Conservation (phyloP, 441 rosid species). For the Jatropha multifida region DNA sequence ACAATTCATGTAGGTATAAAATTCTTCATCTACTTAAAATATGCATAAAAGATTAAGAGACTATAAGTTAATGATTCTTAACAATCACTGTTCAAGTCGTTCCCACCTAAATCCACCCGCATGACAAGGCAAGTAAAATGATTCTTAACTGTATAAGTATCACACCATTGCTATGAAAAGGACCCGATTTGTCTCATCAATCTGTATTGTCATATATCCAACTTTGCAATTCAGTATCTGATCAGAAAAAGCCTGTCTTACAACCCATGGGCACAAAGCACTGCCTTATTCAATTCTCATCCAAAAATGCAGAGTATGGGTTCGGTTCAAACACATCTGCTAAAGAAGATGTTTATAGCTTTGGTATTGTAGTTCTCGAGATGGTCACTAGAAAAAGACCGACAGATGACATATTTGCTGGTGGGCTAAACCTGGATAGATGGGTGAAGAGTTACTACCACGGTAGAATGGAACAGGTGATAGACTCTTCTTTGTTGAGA, state of each 20-base stretch:
- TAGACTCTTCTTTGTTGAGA: constrained; percentile 44
- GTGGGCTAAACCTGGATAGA: constrained; percentile 25
- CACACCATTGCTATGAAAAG: background rate
- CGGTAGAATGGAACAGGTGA: constrained; percentile 39
- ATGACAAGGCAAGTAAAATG: background rate
- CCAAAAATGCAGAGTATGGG: constrained; percentile 28
- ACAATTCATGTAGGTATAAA: background rate
- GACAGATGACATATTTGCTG: constrained; percentile 27
- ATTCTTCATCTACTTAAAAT: background rate
- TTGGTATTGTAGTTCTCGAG: constrained; percentile 26
- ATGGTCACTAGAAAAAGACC: constrained; percentile 31
- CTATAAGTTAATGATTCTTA: background rate
- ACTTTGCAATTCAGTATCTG: background rate
- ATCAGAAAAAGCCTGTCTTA: background rate
- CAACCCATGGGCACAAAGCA: background rate
- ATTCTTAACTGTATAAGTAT: background rate
- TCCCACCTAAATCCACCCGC: background rate
- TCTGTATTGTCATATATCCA: background rate
- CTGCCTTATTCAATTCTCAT: background rate
- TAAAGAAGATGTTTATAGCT: constrained; percentile 33
- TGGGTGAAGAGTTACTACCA: constrained; percentile 42
- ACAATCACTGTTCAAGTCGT: background rate
- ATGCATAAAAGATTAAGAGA: background rate
- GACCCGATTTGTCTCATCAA: background rate
- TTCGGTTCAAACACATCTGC: constrained; percentile 26